Percentiles rank a stretch among this genome's conserved stretches.
These are phyloP conservation scores for Silene conica DNA, from an alignment of 148 eudicot species.

Conservation along the genomic window DNA sequence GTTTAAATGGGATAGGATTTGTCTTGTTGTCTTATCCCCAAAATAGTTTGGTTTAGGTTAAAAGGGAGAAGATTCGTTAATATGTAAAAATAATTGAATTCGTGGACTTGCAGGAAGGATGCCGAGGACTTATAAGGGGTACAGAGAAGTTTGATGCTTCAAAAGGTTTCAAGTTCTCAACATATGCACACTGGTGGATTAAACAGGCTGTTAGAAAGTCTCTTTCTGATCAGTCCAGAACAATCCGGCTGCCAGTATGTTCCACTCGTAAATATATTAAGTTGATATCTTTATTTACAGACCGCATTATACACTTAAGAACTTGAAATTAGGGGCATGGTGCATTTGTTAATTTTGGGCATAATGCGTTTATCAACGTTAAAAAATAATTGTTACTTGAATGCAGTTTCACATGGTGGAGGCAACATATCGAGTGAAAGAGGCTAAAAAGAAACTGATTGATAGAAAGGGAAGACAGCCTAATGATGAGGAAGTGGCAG, in stretches of 20 bases:
- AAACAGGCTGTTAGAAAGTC: slow-evolving; percentile 88
- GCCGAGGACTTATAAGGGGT: slow-evolving; percentile 80
- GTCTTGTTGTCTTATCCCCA: neutral
- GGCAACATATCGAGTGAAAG: slow-evolving; percentile 74
- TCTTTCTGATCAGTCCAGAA: slow-evolving; percentile 81
- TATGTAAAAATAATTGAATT: neutral
- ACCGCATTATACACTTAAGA: neutral
- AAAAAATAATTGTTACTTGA: neutral
- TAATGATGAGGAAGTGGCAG: slow-evolving; percentile 70
- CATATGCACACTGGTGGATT: slow-evolving; percentile 99
- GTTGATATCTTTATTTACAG: neutral
- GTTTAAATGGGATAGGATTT: neutral
- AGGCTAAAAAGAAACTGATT: slow-evolving; percentile 66
- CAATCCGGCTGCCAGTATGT: slow-evolving; percentile 79
- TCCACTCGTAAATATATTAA: neutral
- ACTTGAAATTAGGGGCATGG: too few relatives aligned
- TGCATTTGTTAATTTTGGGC: neutral
- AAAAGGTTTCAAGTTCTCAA: slow-evolving; percentile 91
- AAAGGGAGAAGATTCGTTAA: neutral
- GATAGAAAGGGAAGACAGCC: slow-evolving; percentile 69
- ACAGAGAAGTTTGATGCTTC: slow-evolving; percentile 96
- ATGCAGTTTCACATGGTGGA: slow-evolving; percentile 77
- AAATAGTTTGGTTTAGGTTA: neutral
- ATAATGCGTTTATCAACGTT: neutral
- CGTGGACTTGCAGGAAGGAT: slow-evolving; percentile 69